Conservation (phyloP, 2,329 filamentous ascomycete genomes). For the Aspergillus niger region DNA sequence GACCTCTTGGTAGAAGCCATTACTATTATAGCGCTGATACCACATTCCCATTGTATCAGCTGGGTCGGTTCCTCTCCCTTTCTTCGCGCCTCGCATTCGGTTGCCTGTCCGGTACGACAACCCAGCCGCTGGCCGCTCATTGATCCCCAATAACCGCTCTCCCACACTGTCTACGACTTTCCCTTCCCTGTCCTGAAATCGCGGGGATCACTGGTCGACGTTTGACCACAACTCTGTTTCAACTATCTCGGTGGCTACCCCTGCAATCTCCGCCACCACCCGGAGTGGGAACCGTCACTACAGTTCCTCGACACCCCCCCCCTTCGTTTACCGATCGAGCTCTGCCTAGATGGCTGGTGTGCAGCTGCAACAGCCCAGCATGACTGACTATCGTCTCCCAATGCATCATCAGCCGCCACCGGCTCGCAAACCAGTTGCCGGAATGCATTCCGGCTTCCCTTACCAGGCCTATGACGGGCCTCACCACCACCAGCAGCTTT, state of each 20-base stretch:
- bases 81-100: constrained; percentile 1
- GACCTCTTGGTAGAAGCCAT: neutral
- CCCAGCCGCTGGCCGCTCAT: constrained; percentile 11
- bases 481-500: constrained; percentile 26
- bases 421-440: constrained; percentile 33
- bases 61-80: neutral
- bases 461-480: constrained; percentile 32
- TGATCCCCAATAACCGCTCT: constrained; percentile 7
- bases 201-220: neutral
- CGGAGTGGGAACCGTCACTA: constrained; percentile 5
- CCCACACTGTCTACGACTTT: neutral
- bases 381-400: constrained; percentile 42
- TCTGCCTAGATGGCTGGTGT: constrained; percentile 31
- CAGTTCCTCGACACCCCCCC: neutral
- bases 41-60: constrained; percentile 1
- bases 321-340: constrained; percentile 1
- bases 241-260: neutral
- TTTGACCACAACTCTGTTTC: neutral
- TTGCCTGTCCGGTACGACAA: constrained; percentile 15
- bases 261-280: neutral
- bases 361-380: constrained; percentile 32
- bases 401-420: constrained; percentile 39
- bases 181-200: neutral
- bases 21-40: neutral
- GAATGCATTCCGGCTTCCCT: constrained; percentile 26